Base-by-base conservation (phyloP, 306 rosid species). In the Medicago ruthenica region DNA sequence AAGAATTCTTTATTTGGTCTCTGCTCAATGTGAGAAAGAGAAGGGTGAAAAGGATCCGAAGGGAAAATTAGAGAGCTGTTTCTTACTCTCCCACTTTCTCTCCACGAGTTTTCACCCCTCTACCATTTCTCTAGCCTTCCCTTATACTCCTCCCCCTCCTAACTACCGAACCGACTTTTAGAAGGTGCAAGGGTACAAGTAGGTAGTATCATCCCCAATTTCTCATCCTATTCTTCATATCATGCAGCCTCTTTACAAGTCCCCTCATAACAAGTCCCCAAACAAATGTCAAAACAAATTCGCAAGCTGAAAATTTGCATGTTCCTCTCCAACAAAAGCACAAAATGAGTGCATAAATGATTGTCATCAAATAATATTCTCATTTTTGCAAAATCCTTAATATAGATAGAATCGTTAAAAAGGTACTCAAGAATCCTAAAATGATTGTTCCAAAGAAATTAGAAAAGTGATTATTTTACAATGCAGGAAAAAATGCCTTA, bases 301-400 rank as follows among this genome's bases (percentile, higher is more conserved):
- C 37, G 13, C 65, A 59, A 31, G 39, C 69, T 57, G 24, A 60
- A 71, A 37, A 37, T 22, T 64, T 48, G 72, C 24, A 41, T 40
- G 13, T 70, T 62, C 72, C 21, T 18, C 77, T 61, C 22, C 58
- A 61, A 60, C 77, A 50, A 70, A 70, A 70, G 42, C 51, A 59
- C 24, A 17, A 44, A 51, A 78, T 9, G 34, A 40, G 1, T 21
- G 37, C 66, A 37, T 34, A 60, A 42, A 36, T n/a, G 22, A 69
- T 3, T 69, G 62, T 66, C 54, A 60, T 60, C 39, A 34, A 47
- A 20, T 13, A 47, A 27, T 45, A 45, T 5, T 31, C 69, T 27
- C 57, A 68, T 20, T 60, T 45, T 16, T 0, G 7, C 39, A 60
- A 18, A 20, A 70, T 11, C 36, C 57, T 21, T 36, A 15, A 31